Conservation (phyloP, 108 stramenopile genomes). For the Skeletonema menzelii region DNA sequence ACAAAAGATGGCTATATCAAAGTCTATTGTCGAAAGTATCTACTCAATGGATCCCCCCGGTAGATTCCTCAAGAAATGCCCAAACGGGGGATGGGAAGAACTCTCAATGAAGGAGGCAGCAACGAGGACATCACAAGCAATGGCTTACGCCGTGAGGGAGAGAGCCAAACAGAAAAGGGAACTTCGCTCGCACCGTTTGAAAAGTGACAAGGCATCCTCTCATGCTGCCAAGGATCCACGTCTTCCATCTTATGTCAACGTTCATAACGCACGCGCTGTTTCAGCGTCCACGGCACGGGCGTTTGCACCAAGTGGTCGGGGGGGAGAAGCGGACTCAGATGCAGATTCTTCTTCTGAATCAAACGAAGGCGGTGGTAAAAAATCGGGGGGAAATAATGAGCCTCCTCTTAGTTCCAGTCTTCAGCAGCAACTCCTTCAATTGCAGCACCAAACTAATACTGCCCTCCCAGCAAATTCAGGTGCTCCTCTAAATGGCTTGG, state of each 20-base stretch:
- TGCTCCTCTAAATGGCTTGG: not conserved
- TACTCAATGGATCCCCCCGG: slow-evolving; percentile 65
- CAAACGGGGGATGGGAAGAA: slow-evolving; percentile 50
- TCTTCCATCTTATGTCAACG: not conserved
- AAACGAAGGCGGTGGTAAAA: not conserved
- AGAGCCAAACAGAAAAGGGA: not conserved
- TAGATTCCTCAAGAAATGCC: slow-evolving; percentile 68
- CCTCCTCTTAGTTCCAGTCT: not conserved
- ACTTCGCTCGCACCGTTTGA: not conserved
- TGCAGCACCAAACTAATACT: not conserved
- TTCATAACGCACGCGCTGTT: not conserved
- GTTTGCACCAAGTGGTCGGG: not conserved
- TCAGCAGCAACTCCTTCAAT: not conserved
- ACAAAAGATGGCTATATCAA: slow-evolving; percentile 68
- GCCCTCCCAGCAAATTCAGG: not conserved
- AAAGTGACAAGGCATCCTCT: not conserved
- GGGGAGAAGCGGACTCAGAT: not conserved
- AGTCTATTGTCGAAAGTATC: slow-evolving; percentile 66
- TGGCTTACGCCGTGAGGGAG: not conserved
- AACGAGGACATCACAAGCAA: slow-evolving; percentile 67
- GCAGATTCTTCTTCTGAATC: not conserved
- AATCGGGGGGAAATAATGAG: not conserved
- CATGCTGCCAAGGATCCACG: not conserved
- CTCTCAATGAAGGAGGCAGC: slow-evolving; percentile 69
- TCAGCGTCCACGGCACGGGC: not conserved